Evolutionary conservation across 768 basidiomycete species (phyloP).

Genomic region (Polyporus arcularius): DNA sequence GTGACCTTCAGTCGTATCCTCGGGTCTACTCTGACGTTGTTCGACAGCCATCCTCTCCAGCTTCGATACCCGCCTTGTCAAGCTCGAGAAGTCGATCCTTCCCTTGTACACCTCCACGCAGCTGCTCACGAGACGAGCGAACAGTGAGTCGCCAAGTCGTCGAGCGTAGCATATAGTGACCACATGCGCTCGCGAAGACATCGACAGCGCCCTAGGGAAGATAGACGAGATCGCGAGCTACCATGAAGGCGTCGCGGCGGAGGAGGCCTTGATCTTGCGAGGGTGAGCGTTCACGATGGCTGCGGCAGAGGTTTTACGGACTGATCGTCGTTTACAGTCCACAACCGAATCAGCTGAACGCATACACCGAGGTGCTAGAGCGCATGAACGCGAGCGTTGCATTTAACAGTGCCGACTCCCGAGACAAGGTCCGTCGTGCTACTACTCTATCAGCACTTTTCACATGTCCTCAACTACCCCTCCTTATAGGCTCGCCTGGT

Average conservation of each 20-base stretch:
- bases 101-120: slow-evolving; percentile 83
- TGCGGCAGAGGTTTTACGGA: neutral
- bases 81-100: slow-evolving; percentile 82
- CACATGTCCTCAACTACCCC: no score
- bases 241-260: slow-evolving; percentile 72
- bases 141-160: slow-evolving; percentile 52
- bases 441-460: no score
- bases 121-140: slow-evolving; percentile 66
- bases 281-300: slow-evolving; percentile 49
- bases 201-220: slow-evolving; percentile 74
- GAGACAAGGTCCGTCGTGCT: slow-evolving; percentile 52
- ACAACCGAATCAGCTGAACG: slow-evolving; percentile 62
- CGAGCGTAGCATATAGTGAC: neutral
- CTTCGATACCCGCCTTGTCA: slow-evolving; percentile 79
- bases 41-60: slow-evolving; percentile 74
- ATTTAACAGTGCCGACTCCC: slow-evolving; percentile 64
- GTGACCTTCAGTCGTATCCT: no score
- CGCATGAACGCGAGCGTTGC: slow-evolving; percentile 79
- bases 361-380: slow-evolving; percentile 73
- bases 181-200: slow-evolving; percentile 49
- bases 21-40: no score
- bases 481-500: slow-evolving; percentile 75
- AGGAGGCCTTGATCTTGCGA: slow-evolving; percentile 76
- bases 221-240: slow-evolving; percentile 79
- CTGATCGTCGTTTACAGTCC: slow-evolving; percentile 46